Percentiles rank a stretch among this genome's conserved stretches.
Conservation (phyloP, 2,329 filamentous ascomycete genomes). For the Paraconiothyrium brasiliense region DNA sequence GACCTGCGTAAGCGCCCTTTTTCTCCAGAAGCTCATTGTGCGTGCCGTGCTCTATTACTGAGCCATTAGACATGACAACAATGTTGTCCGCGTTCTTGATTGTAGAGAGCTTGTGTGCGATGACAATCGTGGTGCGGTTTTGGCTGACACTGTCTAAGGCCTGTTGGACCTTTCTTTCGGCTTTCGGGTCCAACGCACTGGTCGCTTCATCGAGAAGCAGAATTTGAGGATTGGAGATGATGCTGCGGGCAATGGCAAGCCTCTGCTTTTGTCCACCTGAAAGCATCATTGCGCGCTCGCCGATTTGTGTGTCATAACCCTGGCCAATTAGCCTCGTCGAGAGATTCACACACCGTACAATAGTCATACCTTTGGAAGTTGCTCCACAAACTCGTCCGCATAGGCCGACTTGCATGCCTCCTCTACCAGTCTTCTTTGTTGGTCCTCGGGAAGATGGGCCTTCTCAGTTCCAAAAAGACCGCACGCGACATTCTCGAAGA, state of each 20-base stretch:
- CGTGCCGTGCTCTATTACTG: constrained; percentile 88
- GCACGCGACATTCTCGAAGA: constrained; percentile 78
- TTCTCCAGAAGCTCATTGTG: constrained; percentile 80
- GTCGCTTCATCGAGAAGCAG: constrained; percentile 93
- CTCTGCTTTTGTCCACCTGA: constrained; percentile 95
- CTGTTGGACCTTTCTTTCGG: constrained; percentile 91
- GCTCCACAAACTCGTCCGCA: constrained; percentile 85
- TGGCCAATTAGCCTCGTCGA: constrained; percentile 74
- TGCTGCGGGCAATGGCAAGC: constrained; percentile 87
- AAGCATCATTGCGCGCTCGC: constrained; percentile 86
- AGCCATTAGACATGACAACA: constrained; percentile 83
- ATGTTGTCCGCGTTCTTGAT: constrained; percentile 95
- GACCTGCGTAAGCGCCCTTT: constrained; percentile 80
- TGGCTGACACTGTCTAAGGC: constrained; percentile 85
- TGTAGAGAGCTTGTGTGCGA: constrained; percentile 93
- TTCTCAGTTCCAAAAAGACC: constrained; percentile 76
- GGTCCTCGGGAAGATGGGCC: constrained; percentile 57
- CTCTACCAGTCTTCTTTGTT: constrained; percentile 71
- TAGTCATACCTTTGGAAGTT: constrained; percentile 59
- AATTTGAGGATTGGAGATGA: constrained; percentile 87
- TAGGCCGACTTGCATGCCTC: constrained; percentile 79
- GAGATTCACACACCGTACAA: background rate
- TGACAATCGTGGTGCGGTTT: constrained; percentile 92
- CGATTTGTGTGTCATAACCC: constrained; percentile 89
- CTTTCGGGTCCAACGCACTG: constrained; percentile 89